Base-by-base conservation (phyloP, 306 rosid genomes). In the Mimosa bimucronata region DNA sequence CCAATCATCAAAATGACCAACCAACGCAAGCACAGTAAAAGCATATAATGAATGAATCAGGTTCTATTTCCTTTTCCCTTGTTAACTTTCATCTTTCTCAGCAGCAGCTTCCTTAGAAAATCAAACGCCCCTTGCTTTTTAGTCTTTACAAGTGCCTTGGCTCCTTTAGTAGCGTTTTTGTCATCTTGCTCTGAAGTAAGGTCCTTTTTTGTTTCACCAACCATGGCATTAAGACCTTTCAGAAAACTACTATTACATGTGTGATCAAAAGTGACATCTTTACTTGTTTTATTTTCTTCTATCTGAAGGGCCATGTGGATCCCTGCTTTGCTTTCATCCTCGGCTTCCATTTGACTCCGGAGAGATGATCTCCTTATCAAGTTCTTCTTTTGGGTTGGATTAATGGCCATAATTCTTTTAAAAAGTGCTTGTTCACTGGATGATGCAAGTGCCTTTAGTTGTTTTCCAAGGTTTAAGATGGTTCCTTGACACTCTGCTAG, bases 401-500 rank as follows among this genome's bases (percentile, higher is more conserved):
- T 83, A 34, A 66, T 66, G 78, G 80, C 77, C 42, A 80, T 62
- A 44, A 81, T 87, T 77, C 78, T 89, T 61, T 88, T 87, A 60
- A 82, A 42, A 46, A 84, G 66, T 55, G 81, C 86, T 40, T 77
- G 80, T 85, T 92, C 91, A 73, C 61, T 91, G n/a, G 94, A 88
- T 37, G 91, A 82, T 64, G 94, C 90, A 57, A 89, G 89, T 67
- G 89, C 96, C 77, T 89, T 89, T 71, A 92, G 89, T 82, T 92
- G 96, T 53, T 61, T 28, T 61, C 67, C 67, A 5, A 61, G 67
- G 67, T 61, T 61, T 61, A 61, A 15, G 14, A 61, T 85, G 66
- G 92, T 89, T 78, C 89, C 94, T 89, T 92, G 97, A 80, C 96
- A 91, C 82, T 92, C 97, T 7, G 94, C 91, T 82, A 92, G 76